These are phyloP conservation scores for Wickerhamiella spandovensis DNA, from an alignment of 805 yeast species.

Conservation along the genomic window DNA sequence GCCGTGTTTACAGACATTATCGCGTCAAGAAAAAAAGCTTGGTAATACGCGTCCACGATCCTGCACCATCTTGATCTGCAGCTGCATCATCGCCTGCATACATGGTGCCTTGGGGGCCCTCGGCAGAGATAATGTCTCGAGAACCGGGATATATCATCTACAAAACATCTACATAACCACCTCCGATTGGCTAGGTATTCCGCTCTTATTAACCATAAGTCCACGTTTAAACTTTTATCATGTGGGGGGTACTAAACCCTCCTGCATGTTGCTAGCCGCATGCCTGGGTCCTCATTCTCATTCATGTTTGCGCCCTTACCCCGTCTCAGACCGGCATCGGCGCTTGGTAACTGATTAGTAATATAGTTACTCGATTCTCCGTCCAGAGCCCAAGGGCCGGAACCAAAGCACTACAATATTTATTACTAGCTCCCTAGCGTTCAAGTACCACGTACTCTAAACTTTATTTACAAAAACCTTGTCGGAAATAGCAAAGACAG, in stretches of 20 bases:
- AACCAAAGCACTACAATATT: not conserved
- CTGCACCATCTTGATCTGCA: not conserved
- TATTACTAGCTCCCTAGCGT: not conserved
- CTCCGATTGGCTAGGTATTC: too few species aligned
- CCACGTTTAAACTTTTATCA: not conserved
- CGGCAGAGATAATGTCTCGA: too few species aligned
- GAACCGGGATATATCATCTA: too few species aligned
- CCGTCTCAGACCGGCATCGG: too few species aligned
- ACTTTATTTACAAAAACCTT: conserved; percentile 10
- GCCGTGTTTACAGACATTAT: not conserved
- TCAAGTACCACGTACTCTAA: not conserved
- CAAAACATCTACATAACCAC: too few species aligned
- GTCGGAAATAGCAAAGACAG: conserved; percentile 19
- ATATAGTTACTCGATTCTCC: too few species aligned
- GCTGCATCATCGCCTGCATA: not conserved
- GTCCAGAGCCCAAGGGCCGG: too few species aligned
- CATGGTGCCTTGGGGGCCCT: not conserved
- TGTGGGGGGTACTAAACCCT: not conserved
- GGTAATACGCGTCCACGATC: not conserved
- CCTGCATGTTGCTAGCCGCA: not conserved
- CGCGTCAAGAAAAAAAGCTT: not conserved
- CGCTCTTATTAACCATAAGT: too few species aligned
- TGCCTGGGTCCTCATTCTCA: too few species aligned
- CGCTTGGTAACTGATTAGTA: too few species aligned
- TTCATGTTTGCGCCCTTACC: too few species aligned